A percentile compares a stretch with the other conserved stretches of the same genome.
phyloP scores from a whole-genome alignment of 768 basidiomycete genomes.

The Leccinum subgranulosum region DNA sequence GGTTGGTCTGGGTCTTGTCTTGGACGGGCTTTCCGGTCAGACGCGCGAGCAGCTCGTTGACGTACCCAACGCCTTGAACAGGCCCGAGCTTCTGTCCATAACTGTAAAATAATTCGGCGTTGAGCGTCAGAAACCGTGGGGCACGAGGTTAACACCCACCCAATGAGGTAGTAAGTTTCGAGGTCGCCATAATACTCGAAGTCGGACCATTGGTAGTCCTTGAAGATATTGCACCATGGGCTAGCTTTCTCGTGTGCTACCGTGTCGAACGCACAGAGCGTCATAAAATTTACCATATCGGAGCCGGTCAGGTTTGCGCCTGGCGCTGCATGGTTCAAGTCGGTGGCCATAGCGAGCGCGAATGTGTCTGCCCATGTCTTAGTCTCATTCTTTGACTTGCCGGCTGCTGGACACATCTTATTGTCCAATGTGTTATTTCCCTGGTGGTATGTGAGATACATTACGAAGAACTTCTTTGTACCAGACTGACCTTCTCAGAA shows the following conservation, averaged over 20 bases:
- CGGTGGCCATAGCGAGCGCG: constrained; percentile 48
- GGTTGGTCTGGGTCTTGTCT: constrained; percentile 75
- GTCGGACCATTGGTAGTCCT: constrained; percentile 50
- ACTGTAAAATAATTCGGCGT: constrained; percentile 30
- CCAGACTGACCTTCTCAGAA: constrained; percentile 44
- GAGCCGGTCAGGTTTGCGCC: constrained; percentile 53
- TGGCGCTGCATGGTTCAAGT: constrained; percentile 57
- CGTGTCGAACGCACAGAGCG: constrained; percentile 75
- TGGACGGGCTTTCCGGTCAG: constrained; percentile 46
- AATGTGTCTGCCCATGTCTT: constrained; percentile 50
- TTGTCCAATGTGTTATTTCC: constrained; percentile 66
- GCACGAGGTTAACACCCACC: constrained; percentile 27
- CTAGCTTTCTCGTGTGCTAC: constrained; percentile 46
- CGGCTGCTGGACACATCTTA: constrained; percentile 56
- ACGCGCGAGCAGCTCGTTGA: constrained; percentile 53
- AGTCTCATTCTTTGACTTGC: constrained; percentile 40
- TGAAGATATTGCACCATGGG: constrained; percentile 69
- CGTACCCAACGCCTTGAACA: constrained; percentile 80
- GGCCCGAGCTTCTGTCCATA: constrained; percentile 65
- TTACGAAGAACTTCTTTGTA: background rate
- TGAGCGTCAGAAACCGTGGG: background rate
- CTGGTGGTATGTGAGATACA: constrained; percentile 20
- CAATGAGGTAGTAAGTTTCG: constrained; percentile 71
- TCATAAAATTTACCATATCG: constrained; percentile 60
- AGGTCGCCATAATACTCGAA: constrained; percentile 71